Evolutionary conservation across 768 basidiomycete genomes (phyloP), one percentile per base, ranked within the genome.

Genomic region (Lepiota venenata): DNA sequence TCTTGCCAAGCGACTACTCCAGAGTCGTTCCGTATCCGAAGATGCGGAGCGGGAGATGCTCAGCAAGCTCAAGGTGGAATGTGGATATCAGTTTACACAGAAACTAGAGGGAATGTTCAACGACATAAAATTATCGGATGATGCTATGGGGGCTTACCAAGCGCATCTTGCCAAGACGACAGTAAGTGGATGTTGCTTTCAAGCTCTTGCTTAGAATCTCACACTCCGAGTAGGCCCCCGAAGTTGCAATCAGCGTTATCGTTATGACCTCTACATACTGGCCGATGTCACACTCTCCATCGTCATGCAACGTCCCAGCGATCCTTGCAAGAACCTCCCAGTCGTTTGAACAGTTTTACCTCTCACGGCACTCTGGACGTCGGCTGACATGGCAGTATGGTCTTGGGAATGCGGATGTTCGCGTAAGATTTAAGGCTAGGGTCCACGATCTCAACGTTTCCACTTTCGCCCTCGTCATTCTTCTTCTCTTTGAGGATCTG

Each of bases 51-150:
- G 91, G 43, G 92, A 89, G 55, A 98, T 99, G 94, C 81, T 99
- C 1, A 87, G 93, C 43, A 98, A 97, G 71, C 84, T 99, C 63
- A 98, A 98, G 73, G 81, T 96, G 21, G 96, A 98, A 71, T 95
- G 91, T 63, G 96, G 96, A 6, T 88, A 87, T 62, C 93, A 96
- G 65, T 99, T 98, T 69, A 98, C 97, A 1, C 93, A 96, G 71
- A 95, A 95, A 68, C 75, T 98, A 63, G 95, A 99, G 69, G 95
- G 95, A 55, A 99, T 99, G 96, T 97, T 99, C 82, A 81, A 92
- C 60, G 96, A 98, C 65, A 94, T 99, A 85, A 91, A 85, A 63
- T 68, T 95, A 25, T 96, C 93, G 4, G 70, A 74, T 16, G 97
- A 99, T 52, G 85, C 84, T 14, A 89, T 88, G 79, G 74, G 80